Evolutionary conservation across 306 rosid genomes (phyloP), one percentile per base, ranked within the genome.

Genomic region (Senna tora): DNA sequence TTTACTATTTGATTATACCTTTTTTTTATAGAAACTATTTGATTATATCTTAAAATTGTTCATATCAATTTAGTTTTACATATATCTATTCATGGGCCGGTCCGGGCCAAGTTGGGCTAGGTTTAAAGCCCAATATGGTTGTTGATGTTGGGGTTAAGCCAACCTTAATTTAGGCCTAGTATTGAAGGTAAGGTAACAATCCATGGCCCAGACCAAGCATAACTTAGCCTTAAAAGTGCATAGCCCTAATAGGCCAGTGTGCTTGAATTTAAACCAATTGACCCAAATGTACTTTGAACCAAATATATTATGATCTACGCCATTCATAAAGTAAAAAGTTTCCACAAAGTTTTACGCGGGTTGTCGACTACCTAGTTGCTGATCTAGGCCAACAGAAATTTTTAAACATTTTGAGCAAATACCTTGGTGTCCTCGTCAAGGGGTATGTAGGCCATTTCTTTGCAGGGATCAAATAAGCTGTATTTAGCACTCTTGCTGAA

Each of bases 401-500:
- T 50, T 39, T 28, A 46, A 38, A 45, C 19, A 65, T 57, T 57
- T 34, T 65, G 55, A 61, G 28, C 2, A 57, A 52, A 74, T 77
- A 90, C 96, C 96, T 90, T 90, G 73, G 96, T 90, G 81, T 90
- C 96, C 81, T 93, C 98, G 4, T 93, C 98, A 71, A 93, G 79
- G 42, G 98, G 98, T 77, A 93, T 93, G 76, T 93, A 93, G 50
- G 98, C 97, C 98, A 93, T 93, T 81, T 93, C 98, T 74, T 93
- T 91, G 85, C 97, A 93, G 0, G 98, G 98, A 76, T 93, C 98
- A 39, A 93, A 93, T 65, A 93, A 84, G 69, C 97, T 93, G 86
- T 93, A 93, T 72, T 90, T 93, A 33, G 98, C 98, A 84, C 98
- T 90, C 85, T 93, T 93, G 90, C 98, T 93, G 84, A 93, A 93